These are phyloP conservation scores for Rhododendron kiyosumense DNA, from an alignment of 148 eudicot genomes.

Conservation along the genomic window DNA sequence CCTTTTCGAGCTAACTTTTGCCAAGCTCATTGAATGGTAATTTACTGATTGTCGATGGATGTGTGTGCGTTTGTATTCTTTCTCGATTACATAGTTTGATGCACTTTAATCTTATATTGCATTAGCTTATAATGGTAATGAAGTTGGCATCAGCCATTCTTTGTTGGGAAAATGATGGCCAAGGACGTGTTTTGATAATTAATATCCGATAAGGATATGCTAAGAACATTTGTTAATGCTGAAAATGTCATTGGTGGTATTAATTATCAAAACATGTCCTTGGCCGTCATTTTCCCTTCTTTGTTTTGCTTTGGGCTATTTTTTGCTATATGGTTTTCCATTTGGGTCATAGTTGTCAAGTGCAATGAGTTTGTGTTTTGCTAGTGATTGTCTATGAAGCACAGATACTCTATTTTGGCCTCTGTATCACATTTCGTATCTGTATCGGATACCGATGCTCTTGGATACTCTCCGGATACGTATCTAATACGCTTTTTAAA, in stretches of 20 bases:
- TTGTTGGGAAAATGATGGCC: too few species aligned
- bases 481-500: too few species aligned
- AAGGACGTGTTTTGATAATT: too few species aligned
- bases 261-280: too few species aligned
- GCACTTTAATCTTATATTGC: background rate
- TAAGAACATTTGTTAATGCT: too few species aligned
- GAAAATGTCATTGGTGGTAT: too few species aligned
- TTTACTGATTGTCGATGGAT: background rate
- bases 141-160: background rate
- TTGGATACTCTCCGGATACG: too few species aligned
- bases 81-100: background rate
- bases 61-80: background rate
- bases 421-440: too few species aligned
- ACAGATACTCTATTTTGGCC: too few species aligned
- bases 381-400: background rate
- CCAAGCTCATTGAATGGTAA: conserved; percentile 80
- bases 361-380: background rate
- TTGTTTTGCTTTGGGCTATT: background rate
- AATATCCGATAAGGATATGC: too few species aligned
- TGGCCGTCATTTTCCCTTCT: too few species aligned
- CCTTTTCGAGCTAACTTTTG: conserved; percentile 89
- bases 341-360: background rate
- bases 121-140: background rate
- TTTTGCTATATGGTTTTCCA: background rate
- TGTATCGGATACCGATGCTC: too few species aligned